Base-by-base conservation (phyloP, 1,284 basidiomycete species). In the Psilocybe mexicana region DNA sequence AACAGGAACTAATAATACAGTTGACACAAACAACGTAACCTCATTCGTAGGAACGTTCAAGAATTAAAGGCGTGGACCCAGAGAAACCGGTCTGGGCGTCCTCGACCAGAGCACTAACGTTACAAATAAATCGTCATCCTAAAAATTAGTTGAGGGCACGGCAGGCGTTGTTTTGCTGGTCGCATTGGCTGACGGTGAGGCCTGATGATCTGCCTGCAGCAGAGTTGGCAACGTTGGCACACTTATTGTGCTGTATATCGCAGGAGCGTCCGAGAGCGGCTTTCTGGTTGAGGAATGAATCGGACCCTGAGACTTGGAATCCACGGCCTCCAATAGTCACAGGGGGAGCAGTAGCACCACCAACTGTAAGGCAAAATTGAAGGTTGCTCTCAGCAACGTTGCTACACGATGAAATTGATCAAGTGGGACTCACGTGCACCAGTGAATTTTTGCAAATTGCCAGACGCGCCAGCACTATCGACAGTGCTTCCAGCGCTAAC, bases 391-490 rank as follows among this genome's bases (percentile, higher is more conserved):
- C 10, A 47, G 6, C 40, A 26, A 28, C n/a, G n/a, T 18, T 52
- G 6, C 12, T 23, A 23, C 25, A 18, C 44, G 40, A 24, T 25
- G 8, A 45, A 25, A 44, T 8, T 14, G 7, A 18, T 5, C 25
- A 43, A 23, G 8, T 2, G 8, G 5, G 2, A 70, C 72, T 67
- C 55, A 74, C 72, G 67, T 44, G 67, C 71, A 43, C 81, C 83
- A 59, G 81, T 80, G 75, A 87, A 87, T 35, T 71, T 81, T 69
- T 86, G 84, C 28, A 86, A 69, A 71, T 85, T 84, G 11, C 65
- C 69, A 25, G 40, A 33, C n/a, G 59, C 48, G 36, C 33, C 28
- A 43, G 55, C 50, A 50, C 52, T 3, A 14, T 35, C 18, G 35
- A 54, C 48, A 40, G 51, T 28, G n/a, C 47, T 46, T n/a, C 49